Conservation (phyloP, 768 basidiomycete species). For the Lactarius quietus region DNA sequence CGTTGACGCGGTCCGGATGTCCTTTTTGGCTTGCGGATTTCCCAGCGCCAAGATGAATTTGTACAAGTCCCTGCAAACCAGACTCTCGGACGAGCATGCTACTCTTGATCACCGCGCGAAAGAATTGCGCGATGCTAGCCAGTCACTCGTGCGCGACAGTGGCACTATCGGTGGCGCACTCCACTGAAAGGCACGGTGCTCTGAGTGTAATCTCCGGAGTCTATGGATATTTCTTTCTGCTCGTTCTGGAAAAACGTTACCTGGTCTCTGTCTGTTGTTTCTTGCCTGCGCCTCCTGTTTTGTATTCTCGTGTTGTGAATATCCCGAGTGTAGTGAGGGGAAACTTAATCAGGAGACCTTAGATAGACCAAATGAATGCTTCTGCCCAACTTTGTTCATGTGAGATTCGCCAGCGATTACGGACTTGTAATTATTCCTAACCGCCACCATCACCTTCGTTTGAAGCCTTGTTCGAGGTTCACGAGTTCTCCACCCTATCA, state of each 20-base stretch:
- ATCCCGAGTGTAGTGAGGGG: not conserved
- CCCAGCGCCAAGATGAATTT: slow-evolving; percentile 46
- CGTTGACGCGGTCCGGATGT: not conserved
- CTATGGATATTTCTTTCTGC: not conserved
- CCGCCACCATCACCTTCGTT: no score
- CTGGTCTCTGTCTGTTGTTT: not conserved
- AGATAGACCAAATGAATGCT: not conserved
- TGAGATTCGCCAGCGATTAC: not conserved
- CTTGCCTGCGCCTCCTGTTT: no score
- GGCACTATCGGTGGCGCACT: slow-evolving; percentile 35
- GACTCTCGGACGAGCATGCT: slow-evolving; percentile 40
- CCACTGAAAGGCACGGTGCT: not conserved
- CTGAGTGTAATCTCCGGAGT: not conserved
- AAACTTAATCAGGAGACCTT: not conserved
- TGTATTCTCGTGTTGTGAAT: not conserved
- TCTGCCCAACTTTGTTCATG: not conserved
- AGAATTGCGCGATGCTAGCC: slow-evolving; percentile 37
- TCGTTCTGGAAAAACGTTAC: not conserved
- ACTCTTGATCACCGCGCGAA: slow-evolving; percentile 42
- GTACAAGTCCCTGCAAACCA: slow-evolving; percentile 42
- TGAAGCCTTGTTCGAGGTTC: no score
- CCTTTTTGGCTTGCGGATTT: not conserved
- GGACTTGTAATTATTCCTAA: not conserved
- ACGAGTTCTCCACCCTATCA: no score
- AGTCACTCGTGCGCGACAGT: slow-evolving; percentile 41